Evolutionary conservation across 345 rosid species (phyloP).

Genomic region (Kernera saxatilis): DNA sequence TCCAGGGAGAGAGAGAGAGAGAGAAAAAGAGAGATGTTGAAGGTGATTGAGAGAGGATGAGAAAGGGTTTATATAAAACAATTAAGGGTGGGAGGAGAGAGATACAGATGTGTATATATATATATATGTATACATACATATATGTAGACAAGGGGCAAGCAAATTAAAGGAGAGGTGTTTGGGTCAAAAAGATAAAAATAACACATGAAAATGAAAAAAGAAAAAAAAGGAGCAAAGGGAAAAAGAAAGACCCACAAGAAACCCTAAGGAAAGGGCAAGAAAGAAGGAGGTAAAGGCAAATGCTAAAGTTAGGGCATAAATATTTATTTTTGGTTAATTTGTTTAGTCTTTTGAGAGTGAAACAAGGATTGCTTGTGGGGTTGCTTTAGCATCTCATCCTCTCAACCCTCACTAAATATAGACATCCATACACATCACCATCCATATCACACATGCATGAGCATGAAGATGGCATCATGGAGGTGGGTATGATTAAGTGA

Average conservation of each 20-base stretch:
- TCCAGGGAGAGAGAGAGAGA: conserved; percentile 13
- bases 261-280: conserved; percentile 45
- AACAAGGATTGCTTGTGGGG: conserved; percentile 49
- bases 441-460: conserved; percentile 19
- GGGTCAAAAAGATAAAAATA: conserved; percentile 24
- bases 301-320: conserved; percentile 32
- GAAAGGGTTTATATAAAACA: conserved; percentile 33
- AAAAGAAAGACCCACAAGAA: conserved; percentile 38
- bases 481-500: conserved; percentile 28
- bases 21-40: conserved; percentile 4
- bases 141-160: conserved; percentile 22
- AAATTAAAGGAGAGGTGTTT: conserved; percentile 29
- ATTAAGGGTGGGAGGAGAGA: conserved; percentile 24
- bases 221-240: conserved; percentile 12
- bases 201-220: conserved; percentile 21
- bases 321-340: conserved; percentile 26
- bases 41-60: conserved; percentile 20
- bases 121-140: not conserved
- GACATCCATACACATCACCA: conserved; percentile 31
- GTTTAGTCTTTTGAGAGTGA: conserved; percentile 40
- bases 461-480: conserved; percentile 8
- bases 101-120: not conserved
- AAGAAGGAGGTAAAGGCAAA: conserved; percentile 37
- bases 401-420: conserved; percentile 49
- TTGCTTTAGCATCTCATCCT: conserved; percentile 35